Evolutionary conservation across 768 basidiomycete genomes (phyloP).

Genomic region (Russula lepida): DNA sequence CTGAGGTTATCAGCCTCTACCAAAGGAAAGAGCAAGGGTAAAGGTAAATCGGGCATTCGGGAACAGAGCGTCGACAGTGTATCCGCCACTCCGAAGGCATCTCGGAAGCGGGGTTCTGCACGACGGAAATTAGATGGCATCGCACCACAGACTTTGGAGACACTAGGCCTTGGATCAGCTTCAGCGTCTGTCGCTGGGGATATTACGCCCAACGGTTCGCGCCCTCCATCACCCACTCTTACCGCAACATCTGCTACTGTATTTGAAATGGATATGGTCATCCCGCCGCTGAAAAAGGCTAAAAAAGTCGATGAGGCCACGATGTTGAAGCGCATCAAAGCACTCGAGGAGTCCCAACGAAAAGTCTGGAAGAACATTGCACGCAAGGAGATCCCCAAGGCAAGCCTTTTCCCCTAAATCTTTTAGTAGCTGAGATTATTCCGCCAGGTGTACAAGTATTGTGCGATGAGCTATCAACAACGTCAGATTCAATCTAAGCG

Average conservation of each 20-base stretch:
- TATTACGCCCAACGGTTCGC: constrained; percentile 57
- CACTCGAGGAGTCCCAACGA: constrained; percentile 73
- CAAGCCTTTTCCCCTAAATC: constrained; percentile 25
- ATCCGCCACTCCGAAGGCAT: constrained; percentile 41
- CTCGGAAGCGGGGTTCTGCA: constrained; percentile 47
- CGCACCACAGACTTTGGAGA: constrained; percentile 44
- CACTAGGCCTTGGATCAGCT: constrained; percentile 44
- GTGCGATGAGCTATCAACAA: constrained; percentile 54
- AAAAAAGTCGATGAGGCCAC: constrained; percentile 67
- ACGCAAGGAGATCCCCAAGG: constrained; percentile 75
- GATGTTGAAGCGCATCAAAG: constrained; percentile 66
- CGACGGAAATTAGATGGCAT: constrained; percentile 49
- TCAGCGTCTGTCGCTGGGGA: constrained; percentile 56
- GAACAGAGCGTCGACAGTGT: constrained; percentile 55
- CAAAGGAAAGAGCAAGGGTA: constrained; percentile 49
- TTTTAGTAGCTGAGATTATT: background rate
- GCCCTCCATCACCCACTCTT: constrained; percentile 58
- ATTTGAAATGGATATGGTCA: constrained; percentile 61
- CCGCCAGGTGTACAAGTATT: constrained; percentile 70
- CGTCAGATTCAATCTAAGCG: constrained; percentile 66
- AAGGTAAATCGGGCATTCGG: constrained; percentile 31
- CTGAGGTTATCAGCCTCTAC: constrained; percentile 20
- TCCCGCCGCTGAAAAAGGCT: constrained; percentile 65
- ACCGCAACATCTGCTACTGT: constrained; percentile 50
- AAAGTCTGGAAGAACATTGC: constrained; percentile 92